phyloP scores from a whole-genome alignment of 805 yeast genomes.

The Starmerella sirachaensis region DNA sequence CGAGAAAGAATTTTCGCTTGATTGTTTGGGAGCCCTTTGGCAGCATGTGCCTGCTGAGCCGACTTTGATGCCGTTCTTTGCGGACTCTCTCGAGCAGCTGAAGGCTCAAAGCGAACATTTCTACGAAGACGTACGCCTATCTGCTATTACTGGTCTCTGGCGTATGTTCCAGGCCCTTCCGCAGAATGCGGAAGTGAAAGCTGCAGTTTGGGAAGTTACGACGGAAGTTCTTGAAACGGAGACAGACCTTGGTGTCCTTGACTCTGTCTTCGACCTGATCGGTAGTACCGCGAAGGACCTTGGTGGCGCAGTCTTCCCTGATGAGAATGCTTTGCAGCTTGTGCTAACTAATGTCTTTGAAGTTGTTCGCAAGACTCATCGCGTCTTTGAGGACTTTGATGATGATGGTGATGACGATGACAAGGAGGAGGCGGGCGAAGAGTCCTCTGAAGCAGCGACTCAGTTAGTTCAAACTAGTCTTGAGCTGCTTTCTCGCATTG shows the following conservation, averaged over 20 bases:
- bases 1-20: conserved; percentile 86
- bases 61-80: conserved; percentile 15
- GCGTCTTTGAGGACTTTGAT: conserved; percentile 31
- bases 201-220: conserved; percentile 55
- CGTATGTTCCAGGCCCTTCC: conserved; percentile 59
- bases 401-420: conserved; percentile 47
- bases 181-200: conserved; percentile 49
- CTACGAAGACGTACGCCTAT: conserved; percentile 75
- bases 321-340: conserved; percentile 45
- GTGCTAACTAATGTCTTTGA: conserved; percentile 61
- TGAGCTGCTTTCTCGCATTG: conserved; percentile 70
- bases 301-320: conserved; percentile 58
- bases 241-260: conserved; percentile 71
- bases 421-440: conserved; percentile 45
- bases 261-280: conserved; percentile 61
- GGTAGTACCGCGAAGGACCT: conserved; percentile 54
- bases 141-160: conserved; percentile 76
- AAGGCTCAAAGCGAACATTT: conserved; percentile 73
- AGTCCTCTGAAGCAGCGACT: conserved; percentile 44
- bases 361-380: conserved; percentile 69
- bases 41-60: conserved; percentile 54
- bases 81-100: conserved; percentile 33
- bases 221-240: conserved; percentile 58
- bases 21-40: conserved; percentile 70
- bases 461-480: conserved; percentile 71